Evolutionary conservation across 2,329 filamentous ascomycete genomes (phyloP).

Genomic region (Chaetothyriales sp.): DNA sequence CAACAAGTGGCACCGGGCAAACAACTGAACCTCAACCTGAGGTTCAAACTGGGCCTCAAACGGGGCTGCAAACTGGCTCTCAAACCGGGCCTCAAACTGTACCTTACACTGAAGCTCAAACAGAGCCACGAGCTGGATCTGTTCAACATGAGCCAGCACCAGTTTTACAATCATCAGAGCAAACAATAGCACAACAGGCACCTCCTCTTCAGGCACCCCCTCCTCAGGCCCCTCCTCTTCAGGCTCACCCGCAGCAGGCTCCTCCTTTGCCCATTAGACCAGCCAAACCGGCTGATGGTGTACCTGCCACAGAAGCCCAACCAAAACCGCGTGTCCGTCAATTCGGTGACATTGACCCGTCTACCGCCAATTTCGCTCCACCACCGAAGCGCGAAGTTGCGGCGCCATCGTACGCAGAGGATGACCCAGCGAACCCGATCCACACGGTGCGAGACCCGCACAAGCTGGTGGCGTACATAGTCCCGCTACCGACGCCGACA

Average conservation of each 20-base stretch:
- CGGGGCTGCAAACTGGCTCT: too few species aligned
- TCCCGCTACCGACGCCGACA: constrained; percentile 30
- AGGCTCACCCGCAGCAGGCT: too few species aligned
- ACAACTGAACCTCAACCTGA: too few species aligned
- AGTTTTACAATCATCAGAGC: neutral
- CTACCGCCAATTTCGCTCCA: neutral
- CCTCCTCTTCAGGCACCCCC: too few species aligned
- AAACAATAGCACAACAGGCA: neutral
- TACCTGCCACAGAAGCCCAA: neutral
- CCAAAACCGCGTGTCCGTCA: neutral
- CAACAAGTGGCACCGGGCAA: neutral
- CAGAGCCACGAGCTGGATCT: neutral
- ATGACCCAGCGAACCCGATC: constrained; percentile 21
- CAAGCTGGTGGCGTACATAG: constrained; percentile 29
- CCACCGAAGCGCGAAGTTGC: neutral
- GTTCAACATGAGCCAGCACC: neutral
- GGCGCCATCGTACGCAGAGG: neutral
- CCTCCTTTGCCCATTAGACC: neutral
- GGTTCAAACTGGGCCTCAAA: too few species aligned
- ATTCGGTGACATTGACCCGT: neutral
- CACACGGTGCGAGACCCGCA: constrained; percentile 29
- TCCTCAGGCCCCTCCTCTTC: too few species aligned
- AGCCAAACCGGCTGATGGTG: neutral
- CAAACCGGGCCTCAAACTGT: too few species aligned
- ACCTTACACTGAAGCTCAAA: too few species aligned